Percentiles rank a stretch among this genome's conserved stretches.
Conservation (phyloP, 768 basidiomycete genomes). For the Phaffia tasmanica region DNA sequence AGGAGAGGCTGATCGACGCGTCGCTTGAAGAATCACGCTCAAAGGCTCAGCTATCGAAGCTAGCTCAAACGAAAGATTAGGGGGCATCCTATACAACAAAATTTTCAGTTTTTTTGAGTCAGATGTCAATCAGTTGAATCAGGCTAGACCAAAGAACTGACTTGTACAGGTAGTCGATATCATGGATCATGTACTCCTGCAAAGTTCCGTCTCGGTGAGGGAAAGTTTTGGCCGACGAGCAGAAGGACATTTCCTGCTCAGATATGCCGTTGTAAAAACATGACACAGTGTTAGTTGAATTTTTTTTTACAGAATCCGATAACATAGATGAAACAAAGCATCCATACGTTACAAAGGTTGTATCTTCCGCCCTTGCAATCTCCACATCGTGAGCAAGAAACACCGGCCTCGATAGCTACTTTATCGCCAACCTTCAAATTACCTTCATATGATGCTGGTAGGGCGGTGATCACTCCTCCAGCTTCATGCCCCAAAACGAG, state of each 20-base stretch:
- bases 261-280: no score
- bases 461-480: conserved; percentile 68
- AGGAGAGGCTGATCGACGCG: conserved; percentile 41
- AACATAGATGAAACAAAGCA: not conserved
- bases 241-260: conserved; percentile 55
- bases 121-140: conserved; percentile 14
- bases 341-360: conserved; percentile 60
- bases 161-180: conserved; percentile 74
- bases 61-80: conserved; percentile 60
- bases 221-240: conserved; percentile 76
- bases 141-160: conserved; percentile 41
- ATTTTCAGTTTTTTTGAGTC: not conserved
- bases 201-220: conserved; percentile 90
- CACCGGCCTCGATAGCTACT: conserved; percentile 87
- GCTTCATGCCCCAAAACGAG: conserved; percentile 91
- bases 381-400: conserved; percentile 58
- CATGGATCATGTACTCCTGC: conserved; percentile 78
- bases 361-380: conserved; percentile 55
- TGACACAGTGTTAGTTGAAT: not conserved
- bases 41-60: conserved; percentile 89
- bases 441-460: conserved; percentile 33
- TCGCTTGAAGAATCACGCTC: conserved; percentile 66
- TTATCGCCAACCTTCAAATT: conserved; percentile 61
- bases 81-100: conserved; percentile 46
- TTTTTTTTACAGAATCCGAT: not conserved